A percentile compares a stretch with the other conserved stretches of the same genome.
phyloP scores from a whole-genome alignment of 1,139 yeast genomes.

The Pneumocystis jirovecii region DNA sequence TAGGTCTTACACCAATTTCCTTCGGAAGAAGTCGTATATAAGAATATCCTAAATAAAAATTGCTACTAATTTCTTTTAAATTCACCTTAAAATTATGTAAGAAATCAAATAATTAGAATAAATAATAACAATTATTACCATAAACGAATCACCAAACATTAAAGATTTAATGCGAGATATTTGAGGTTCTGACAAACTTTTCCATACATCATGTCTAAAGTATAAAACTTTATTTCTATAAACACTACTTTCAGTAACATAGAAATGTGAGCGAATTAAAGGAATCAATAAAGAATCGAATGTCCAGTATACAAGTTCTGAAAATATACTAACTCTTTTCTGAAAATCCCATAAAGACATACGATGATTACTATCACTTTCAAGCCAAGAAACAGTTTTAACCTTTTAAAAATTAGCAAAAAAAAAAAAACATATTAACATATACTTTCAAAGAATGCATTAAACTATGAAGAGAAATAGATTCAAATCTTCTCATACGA shows the following conservation, averaged over 20 bases:
- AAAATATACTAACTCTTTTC: constrained; percentile 23
- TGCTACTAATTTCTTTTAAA: not conserved
- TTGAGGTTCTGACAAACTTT: constrained; percentile 23
- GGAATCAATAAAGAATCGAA: constrained; percentile 34
- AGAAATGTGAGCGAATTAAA: constrained; percentile 44
- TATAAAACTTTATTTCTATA: constrained; percentile 28
- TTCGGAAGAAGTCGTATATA: constrained; percentile 20
- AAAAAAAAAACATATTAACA: not conserved
- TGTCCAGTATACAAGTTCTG: constrained; percentile 43
- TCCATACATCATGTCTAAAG: constrained; percentile 53
- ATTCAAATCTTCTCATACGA: constrained; percentile 21
- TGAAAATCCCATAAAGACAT: constrained; percentile 13
- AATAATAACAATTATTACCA: constrained; percentile 6
- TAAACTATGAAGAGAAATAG: constrained; percentile 23
- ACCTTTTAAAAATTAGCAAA: constrained; percentile 20
- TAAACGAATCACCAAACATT: constrained; percentile 15
- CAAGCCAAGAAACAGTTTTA: constrained; percentile 32
- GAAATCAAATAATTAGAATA: constrained; percentile 14
- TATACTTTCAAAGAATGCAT: constrained; percentile 23
- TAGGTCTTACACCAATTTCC: constrained; percentile 18
- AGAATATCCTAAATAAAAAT: constrained; percentile 11
- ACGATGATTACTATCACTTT: not conserved
- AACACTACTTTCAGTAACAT: constrained; percentile 45
- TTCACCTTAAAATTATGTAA: not conserved
- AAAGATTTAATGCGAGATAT: constrained; percentile 13